These are phyloP conservation scores for Cryptosporidium felis DNA, from an alignment of 169 alveolate genomes.

Conservation along the genomic window DNA sequence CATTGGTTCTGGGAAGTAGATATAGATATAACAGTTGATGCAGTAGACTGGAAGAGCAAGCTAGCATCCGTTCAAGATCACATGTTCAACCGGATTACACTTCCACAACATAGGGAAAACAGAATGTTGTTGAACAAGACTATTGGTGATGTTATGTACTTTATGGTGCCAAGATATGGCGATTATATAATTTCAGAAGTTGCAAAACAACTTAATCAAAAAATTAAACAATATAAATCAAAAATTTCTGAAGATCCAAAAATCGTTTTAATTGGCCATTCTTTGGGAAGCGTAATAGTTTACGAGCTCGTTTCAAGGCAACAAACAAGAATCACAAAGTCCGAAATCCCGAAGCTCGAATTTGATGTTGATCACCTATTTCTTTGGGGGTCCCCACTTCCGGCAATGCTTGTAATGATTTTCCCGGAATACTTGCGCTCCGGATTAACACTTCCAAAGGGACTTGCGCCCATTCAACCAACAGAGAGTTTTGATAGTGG, in stretches of 20 bases:
- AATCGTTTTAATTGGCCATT: slow-evolving; percentile 82
- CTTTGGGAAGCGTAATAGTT: slow-evolving; percentile 84
- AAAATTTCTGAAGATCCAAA: slow-evolving; percentile 79
- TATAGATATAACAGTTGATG: slow-evolving; percentile 63
- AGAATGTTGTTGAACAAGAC: slow-evolving; percentile 69
- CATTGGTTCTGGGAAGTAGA: slow-evolving; percentile 72
- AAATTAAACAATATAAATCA: slow-evolving; percentile 80
- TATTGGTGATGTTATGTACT: slow-evolving; percentile 80
- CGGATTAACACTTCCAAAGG: slow-evolving; percentile 39
- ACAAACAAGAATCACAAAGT: slow-evolving; percentile 71
- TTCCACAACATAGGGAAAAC: slow-evolving; percentile 62
- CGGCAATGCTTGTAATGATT: slow-evolving; percentile 79
- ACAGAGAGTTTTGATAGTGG: slow-evolving; percentile 72
- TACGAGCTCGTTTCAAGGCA: slow-evolving; percentile 80
- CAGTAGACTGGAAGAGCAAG: slow-evolving; percentile 65
- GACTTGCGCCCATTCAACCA: slow-evolving; percentile 37
- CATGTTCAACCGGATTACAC: slow-evolving; percentile 57
- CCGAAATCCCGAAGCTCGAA: slow-evolving; percentile 74
- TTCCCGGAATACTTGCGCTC: slow-evolving; percentile 76
- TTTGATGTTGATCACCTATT: slow-evolving; percentile 82
- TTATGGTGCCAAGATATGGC: slow-evolving; percentile 82
- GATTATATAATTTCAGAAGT: slow-evolving; percentile 80
- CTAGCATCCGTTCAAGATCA: slow-evolving; percentile 58
- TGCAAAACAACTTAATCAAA: slow-evolving; percentile 79
- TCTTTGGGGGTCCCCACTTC: slow-evolving; percentile 84